Base-by-base conservation (phyloP, 371 early-diverging fungal species). In the Mortierella sp. region DNA sequence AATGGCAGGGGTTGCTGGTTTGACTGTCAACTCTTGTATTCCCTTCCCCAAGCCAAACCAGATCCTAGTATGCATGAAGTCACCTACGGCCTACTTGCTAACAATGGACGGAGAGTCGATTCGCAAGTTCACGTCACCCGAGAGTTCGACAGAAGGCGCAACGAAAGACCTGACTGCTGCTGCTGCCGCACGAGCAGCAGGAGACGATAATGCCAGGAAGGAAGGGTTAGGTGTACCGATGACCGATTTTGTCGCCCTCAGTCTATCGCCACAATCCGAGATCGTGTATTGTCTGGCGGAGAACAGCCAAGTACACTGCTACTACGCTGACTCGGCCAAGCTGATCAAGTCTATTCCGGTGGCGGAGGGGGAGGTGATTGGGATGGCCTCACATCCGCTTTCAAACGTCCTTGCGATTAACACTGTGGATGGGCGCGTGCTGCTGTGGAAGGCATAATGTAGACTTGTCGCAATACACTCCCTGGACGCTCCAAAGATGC, bases 61-160 rank as follows among this genome's bases (percentile, higher is more conserved):
- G n/a, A 72, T 92, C 52, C 56, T 95, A 8, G 88, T 94, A 0
- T 92, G 92, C 72, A 90, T 88, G 74, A 90, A 89, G 74, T 90
- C 89, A 18, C 80, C 86, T 13, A 86, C 82, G 13, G 78, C 91
- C 4, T 88, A 87, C 60, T 56, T 93, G 38, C 41, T 94, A 39
- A 82, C 84, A 0, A 55, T 83, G 60, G 68, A 79, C 1, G 95
- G 95, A 18, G 80, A 84, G 58, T 67, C 83, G 48, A 58, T 80
- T 13, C 68, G 70, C 47, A 65, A 65, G 54, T 71, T 71, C 39
- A 65, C 41, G 19, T 58, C 66, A 3, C 61, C 72, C 8, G 67
- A 72, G 5, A 64, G 60, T 54, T 31, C 42, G 21, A 70, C 59
- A 19, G 70, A 58, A 21, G 62, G 63, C 7, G 58, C 61, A 10